Percentiles rank a stretch among this genome's conserved stretches.
These are phyloP conservation scores for Cryptococcus wingfieldii DNA, from an alignment of 1,284 basidiomycete genomes.

Conservation along the genomic window DNA sequence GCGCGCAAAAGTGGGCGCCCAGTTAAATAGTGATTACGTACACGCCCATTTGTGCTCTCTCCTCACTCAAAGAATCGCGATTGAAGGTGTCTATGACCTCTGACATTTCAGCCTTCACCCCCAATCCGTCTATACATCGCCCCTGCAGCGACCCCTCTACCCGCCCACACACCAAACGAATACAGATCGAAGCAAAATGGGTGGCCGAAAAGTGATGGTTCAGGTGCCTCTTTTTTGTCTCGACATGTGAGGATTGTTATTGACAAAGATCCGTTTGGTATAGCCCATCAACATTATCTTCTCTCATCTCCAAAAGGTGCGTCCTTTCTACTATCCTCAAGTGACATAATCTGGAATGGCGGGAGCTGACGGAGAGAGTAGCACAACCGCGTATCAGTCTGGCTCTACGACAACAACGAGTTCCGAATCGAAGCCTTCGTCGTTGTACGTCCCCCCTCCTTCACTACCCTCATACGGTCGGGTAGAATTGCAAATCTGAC, in stretches of 20 bases:
- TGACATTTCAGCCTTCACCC: background rate
- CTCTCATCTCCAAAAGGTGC: slow-evolving; percentile 80
- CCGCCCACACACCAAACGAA: background rate
- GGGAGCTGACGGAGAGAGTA: slow-evolving; percentile 41
- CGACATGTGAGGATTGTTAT: background rate
- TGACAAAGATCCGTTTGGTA: background rate
- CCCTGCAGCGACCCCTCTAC: slow-evolving; percentile 17
- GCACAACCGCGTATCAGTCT: slow-evolving; percentile 83
- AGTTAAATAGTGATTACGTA: background rate
- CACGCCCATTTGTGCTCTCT: background rate
- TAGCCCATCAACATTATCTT: slow-evolving; percentile 90
- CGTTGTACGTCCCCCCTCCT: slow-evolving; percentile 57
- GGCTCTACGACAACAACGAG: slow-evolving; percentile 96
- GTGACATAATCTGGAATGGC: background rate
- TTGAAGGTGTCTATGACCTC: background rate
- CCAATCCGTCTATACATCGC: background rate
- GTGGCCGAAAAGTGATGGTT: slow-evolving; percentile 92
- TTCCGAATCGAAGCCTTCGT: slow-evolving; percentile 96
- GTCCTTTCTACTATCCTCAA: background rate
- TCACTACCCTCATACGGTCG: background rate
- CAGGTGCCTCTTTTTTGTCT: slow-evolving; percentile 63
- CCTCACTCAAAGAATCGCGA: background rate
- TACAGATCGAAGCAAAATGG: slow-evolving; percentile 59
- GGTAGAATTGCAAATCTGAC: background rate
- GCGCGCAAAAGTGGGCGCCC: background rate